phyloP scores from a whole-genome alignment of 371 early-diverging fungal genomes.

The Mucor racemosus region DNA sequence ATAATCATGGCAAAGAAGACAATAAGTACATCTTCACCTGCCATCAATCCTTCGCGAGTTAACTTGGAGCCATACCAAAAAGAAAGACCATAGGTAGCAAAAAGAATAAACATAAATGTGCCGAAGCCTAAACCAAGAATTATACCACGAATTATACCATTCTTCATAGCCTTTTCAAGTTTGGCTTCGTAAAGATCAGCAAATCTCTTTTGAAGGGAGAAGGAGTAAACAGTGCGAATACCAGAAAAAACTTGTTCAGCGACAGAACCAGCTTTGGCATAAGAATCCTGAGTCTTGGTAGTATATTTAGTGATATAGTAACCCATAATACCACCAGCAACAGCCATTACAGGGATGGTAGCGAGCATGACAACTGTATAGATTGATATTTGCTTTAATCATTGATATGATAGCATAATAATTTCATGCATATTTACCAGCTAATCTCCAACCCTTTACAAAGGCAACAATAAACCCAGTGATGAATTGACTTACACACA shows the following conservation, averaged over 20 bases:
- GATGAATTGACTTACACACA: conserved; percentile 76
- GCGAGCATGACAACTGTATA: conserved; percentile 67
- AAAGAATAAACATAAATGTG: conserved; percentile 66
- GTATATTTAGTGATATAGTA: conserved; percentile 63
- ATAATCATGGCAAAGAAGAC: conserved; percentile 77
- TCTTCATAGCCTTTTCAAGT: conserved; percentile 57
- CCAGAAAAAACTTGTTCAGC: conserved; percentile 77
- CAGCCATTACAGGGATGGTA: conserved; percentile 65
- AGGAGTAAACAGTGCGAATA: conserved; percentile 89
- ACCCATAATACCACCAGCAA: conserved; percentile 67
- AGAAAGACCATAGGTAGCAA: conserved; percentile 71
- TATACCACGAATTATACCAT: conserved; percentile 59
- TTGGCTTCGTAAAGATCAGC: conserved; percentile 61
- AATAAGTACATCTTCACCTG: conserved; percentile 58
- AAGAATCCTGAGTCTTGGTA: conserved; percentile 39
- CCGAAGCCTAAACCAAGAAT: conserved; percentile 66
- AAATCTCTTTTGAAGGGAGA: conserved; percentile 79
- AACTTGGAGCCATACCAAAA: conserved; percentile 82
- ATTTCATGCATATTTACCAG: conserved; percentile 15
- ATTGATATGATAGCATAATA: background rate
- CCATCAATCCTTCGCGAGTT: conserved; percentile 51
- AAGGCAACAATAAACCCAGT: conserved; percentile 90
- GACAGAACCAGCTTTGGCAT: conserved; percentile 54
- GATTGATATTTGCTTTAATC: background rate
- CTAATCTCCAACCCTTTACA: conserved; percentile 82